Evolutionary conservation across 768 basidiomycete species (phyloP), one percentile per base, ranked within the genome.

Genomic region (Naganishia randhawae): DNA sequence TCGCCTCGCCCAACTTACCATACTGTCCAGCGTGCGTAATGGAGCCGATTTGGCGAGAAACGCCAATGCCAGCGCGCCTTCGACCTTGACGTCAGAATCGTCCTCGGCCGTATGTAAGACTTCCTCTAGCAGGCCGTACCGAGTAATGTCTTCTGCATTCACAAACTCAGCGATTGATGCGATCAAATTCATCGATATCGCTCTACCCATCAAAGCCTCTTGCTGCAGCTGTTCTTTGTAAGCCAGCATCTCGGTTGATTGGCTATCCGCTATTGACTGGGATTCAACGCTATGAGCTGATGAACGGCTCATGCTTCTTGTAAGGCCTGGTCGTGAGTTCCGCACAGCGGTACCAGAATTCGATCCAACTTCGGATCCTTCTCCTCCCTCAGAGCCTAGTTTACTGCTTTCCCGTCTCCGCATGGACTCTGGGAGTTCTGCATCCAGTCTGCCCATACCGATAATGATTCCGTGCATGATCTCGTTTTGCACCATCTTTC

Each of bases 161-260:
- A 73, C 77, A 41, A 73, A 74, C 31, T 91, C 90, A 33, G 89
- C 85, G 14, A 92, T 86, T 9, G 91, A 87, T 42, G 92, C 92
- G 82, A 95, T 90, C 61, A 96, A 81, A 76, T 90, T 91, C 92
- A 96, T 92, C 73, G 91, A 91, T 5, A 91, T 90, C 55, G 95
- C 82, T 67, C 92, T 85, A 6, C 94, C 94, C 22, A 92, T 84
- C 5, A 89, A 86, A 16, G 89, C 90, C 76, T 94, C 91, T 72
- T 91, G 86, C 33, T 80, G 81, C 17, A 80, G 55, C 61, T 80
- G 77, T 45, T 67, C 68, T 31, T 76, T 71, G 65, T 61, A 61
- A 13, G 57, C 57, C 19, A 61, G 25, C 31, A 61, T 39, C 27
- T 61, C 57, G 14, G 57, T 61, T 41, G 57, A 61, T 19, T 61